Conservation (phyloP, 2,329 filamentous ascomycete species). For the Paracoccidioides brasiliensis region DNA sequence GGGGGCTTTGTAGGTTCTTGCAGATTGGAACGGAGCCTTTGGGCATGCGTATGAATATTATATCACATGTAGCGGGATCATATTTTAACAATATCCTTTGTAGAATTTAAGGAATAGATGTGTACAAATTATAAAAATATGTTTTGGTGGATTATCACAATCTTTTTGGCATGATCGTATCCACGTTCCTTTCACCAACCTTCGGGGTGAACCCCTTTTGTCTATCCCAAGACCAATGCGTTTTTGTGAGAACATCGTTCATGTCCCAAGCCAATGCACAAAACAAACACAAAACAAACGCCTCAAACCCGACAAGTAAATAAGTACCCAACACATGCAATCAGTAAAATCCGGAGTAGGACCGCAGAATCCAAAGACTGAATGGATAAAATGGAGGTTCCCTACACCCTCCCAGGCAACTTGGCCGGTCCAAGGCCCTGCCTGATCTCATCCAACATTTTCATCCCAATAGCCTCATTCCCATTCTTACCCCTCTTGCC, state of each 20-base stretch:
- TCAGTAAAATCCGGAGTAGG: background rate
- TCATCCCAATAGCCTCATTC: conserved; percentile 65
- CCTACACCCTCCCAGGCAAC: conserved; percentile 31
- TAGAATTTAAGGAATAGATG: background rate
- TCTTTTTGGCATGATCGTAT: background rate
- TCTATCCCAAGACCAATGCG: background rate
- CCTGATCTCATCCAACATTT: conserved; percentile 83
- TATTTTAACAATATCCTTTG: no score
- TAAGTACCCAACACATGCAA: background rate
- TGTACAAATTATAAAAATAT: background rate
- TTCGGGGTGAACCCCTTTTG: background rate
- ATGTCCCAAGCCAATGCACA: background rate
- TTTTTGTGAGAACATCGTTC: background rate
- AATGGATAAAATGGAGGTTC: background rate
- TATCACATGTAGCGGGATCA: background rate
- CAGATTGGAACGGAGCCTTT: background rate
- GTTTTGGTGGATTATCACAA: background rate
- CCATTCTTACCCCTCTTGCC: conserved; percentile 61
- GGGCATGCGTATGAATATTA: background rate
- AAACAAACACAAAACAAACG: background rate
- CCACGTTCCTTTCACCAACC: background rate
- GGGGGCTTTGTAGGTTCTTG: conserved; percentile 57
- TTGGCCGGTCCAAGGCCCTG: conserved; percentile 65
- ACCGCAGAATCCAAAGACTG: background rate
- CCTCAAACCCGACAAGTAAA: background rate